Evolutionary conservation across 768 basidiomycete genomes (phyloP), one percentile per base, ranked within the genome.

Genomic region (Suillus subaureus): DNA sequence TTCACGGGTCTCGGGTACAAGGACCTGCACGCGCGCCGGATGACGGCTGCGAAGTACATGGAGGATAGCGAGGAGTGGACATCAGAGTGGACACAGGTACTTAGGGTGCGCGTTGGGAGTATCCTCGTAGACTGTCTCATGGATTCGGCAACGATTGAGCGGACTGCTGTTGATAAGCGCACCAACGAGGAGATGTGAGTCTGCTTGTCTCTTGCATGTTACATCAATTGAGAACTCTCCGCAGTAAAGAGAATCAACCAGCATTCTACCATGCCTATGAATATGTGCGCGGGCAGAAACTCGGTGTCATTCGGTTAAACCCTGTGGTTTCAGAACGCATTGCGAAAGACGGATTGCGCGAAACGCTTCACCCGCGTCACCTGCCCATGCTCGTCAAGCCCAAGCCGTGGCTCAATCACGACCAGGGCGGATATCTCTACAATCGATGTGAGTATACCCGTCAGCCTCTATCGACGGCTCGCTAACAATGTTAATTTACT

Each of bases 331-430:
- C 89, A 4, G 88, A 91, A 16, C 85, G 91, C 3, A 80, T 99
- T 63, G 88, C 93, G 3, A 87, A 86, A 65, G 96, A 98, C 66
- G 82, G 78, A 47, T 72, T 96, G 23, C 79, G 81, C 15, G 84
- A 88, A 62, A 86, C 91, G 0, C 81, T 98, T 21, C 95, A 97
- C 78, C 96, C 97, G 18, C 92, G 96, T 2, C 93, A 97, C 76
- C 83, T 99, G 28, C 97, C 97, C 11, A 99, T 99, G 97, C 84
- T 99, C 8, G 85, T 96, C 31, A 88, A 89, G 67, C 97, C 97
- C 2, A 89, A 89, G 68, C 93, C 94, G 0, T 99, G 96, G 97
- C 72, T 92, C 2, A 81, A 82, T 64, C 83, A 88, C 68, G 85
- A 91, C 62, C 80, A 89, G 54, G 97, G 97, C 5, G 93, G 90